Conservation (phyloP, 129 eudicot genomes). For the Artemisia annua region DNA sequence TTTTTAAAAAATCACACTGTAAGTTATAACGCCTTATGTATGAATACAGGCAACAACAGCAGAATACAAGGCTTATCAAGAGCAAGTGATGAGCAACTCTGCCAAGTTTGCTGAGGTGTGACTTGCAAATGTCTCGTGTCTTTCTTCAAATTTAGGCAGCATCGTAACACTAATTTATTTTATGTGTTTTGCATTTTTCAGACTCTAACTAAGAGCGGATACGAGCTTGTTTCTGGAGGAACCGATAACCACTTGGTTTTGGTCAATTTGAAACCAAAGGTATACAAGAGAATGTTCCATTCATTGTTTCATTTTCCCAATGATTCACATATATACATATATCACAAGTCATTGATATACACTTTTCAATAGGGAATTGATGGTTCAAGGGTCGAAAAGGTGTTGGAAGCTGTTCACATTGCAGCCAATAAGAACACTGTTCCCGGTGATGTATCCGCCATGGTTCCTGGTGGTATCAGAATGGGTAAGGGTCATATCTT, state of each 20-base stretch:
- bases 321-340: neutral
- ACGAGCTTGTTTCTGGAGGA: slow-evolving; percentile 99
- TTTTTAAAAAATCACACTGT: no score
- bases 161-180: neutral
- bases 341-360: neutral
- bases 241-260: slow-evolving; percentile 95
- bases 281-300: slow-evolving; percentile 18
- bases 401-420: slow-evolving; percentile 95
- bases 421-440: slow-evolving; percentile 97
- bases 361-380: slow-evolving; percentile 72
- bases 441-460: slow-evolving; percentile 99
- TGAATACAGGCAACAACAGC: slow-evolving; percentile 81
- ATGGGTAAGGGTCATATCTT: slow-evolving; percentile 56
- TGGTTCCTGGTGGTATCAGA: slow-evolving; percentile 99
- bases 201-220: slow-evolving; percentile 72
- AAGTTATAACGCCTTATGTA: no score
- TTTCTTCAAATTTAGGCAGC: slow-evolving; percentile 12
- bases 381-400: slow-evolving; percentile 98
- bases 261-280: slow-evolving; percentile 92
- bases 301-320: neutral
- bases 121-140: neutral
- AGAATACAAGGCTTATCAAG: slow-evolving; percentile 97
- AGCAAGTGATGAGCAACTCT: slow-evolving; percentile 93
- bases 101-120: slow-evolving; percentile 87
- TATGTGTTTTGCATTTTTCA: slow-evolving; percentile 31